These are phyloP conservation scores for Heterobasidion occidentale DNA, from an alignment of 1,284 basidiomycete species.

Conservation along the genomic window DNA sequence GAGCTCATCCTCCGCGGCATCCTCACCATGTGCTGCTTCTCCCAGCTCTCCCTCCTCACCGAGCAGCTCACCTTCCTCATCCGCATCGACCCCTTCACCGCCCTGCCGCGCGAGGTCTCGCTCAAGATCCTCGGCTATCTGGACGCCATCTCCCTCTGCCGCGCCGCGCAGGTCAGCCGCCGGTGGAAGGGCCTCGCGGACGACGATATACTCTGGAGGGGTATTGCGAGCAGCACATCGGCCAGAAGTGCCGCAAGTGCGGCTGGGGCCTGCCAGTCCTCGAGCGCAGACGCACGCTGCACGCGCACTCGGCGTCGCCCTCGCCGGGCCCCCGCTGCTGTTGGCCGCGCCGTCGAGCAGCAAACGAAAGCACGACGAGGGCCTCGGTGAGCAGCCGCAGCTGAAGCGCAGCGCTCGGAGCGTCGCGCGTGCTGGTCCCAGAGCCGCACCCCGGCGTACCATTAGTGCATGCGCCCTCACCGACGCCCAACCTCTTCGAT, in stretches of 20 bases:
- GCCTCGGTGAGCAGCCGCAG: slow-evolving; percentile 21
- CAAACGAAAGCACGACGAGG: slow-evolving; percentile 32
- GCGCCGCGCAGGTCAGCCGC: slow-evolving; percentile 89
- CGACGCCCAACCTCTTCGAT: background rate
- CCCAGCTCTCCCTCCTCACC: slow-evolving; percentile 94
- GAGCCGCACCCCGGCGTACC: slow-evolving; percentile 2
- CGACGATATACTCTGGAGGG: slow-evolving; percentile 93
- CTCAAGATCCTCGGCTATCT: slow-evolving; percentile 89
- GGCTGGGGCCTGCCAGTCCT: slow-evolving; percentile 96
- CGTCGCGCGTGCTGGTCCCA: slow-evolving; percentile 1
- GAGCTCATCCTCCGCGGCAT: slow-evolving; percentile 94
- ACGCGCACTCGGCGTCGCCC: slow-evolving; percentile 25
- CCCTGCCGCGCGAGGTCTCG: slow-evolving; percentile 87
- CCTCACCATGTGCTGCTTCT: slow-evolving; percentile 99
- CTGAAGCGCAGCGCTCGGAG: slow-evolving; percentile 40
- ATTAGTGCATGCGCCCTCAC: slow-evolving; percentile 3
- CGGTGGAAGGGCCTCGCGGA: slow-evolving; percentile 89
- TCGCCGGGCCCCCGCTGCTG: slow-evolving; percentile 23
- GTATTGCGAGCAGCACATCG: slow-evolving; percentile 99
- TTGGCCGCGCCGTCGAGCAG: slow-evolving; percentile 17
- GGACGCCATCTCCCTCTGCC: slow-evolving; percentile 92
- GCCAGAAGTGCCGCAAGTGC: slow-evolving; percentile 94
- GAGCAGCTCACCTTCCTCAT: slow-evolving; percentile 89
- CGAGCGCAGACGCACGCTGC: slow-evolving; percentile 57
- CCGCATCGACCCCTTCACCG: slow-evolving; percentile 90